Percentiles rank a stretch among this genome's conserved stretches.
These are phyloP conservation scores for Rhipidocladum racemiflorum DNA, from an alignment of 176 grass and related monocot genomes.

Conservation along the genomic window DNA sequence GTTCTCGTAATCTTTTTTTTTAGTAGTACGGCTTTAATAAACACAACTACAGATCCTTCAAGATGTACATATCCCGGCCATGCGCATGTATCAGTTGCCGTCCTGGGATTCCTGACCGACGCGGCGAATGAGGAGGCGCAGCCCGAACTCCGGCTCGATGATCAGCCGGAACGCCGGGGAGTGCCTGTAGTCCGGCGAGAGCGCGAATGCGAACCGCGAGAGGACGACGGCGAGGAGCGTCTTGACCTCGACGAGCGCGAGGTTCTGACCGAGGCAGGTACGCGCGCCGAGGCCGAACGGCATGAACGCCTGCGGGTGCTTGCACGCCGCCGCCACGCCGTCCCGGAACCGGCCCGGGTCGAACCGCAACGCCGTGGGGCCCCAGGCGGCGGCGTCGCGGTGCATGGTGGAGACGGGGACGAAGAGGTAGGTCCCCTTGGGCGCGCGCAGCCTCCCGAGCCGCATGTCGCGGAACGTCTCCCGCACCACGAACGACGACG, in stretches of 20 bases:
- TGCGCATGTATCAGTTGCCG: background rate
- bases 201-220: conserved; percentile 22
- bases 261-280: conserved; percentile 57
- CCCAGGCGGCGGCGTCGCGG: conserved; percentile 42
- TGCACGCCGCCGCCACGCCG: conserved; percentile 46
- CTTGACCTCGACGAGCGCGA: conserved; percentile 69
- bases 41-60: background rate
- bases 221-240: conserved; percentile 47
- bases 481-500: conserved; percentile 53
- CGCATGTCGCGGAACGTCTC: conserved; percentile 49
- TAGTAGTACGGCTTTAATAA: background rate
- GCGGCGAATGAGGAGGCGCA: conserved; percentile 46
- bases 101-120: background rate
- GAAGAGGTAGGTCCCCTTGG: conserved; percentile 56
- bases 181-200: conserved; percentile 56
- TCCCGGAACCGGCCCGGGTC: conserved; percentile 40
- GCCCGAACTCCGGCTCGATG: conserved; percentile 57
- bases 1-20: background rate
- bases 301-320: conserved; percentile 54
- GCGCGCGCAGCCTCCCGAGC: conserved; percentile 35
- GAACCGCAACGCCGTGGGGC: conserved; percentile 33
- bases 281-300: conserved; percentile 62
- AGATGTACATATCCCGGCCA: background rate
- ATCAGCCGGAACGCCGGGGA: conserved; percentile 56
- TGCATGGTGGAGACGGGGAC: conserved; percentile 54